Percentiles rank a stretch among this genome's conserved stretches.
phyloP scores from a whole-genome alignment of 768 basidiomycete genomes.

The Filobasidium floriforme region DNA sequence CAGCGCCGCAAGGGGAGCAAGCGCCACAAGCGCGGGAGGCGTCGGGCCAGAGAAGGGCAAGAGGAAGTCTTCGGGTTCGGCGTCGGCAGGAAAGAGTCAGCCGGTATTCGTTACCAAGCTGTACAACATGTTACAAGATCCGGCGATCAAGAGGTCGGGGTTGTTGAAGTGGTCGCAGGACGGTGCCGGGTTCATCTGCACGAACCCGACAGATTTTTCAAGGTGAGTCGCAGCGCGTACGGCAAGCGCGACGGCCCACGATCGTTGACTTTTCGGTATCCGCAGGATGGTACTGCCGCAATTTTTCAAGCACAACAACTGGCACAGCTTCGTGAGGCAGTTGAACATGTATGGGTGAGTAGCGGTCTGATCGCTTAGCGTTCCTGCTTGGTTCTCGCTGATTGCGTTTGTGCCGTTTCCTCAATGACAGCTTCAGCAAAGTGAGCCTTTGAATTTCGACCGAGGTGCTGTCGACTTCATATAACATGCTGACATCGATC shows the following conservation, averaged over 20 bases:
- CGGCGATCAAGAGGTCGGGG: slow-evolving; percentile 35
- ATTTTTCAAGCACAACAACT: slow-evolving; percentile 98
- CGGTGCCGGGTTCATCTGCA: slow-evolving; percentile 41
- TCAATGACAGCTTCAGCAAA: slow-evolving; percentile 30
- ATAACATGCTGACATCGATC: neutral
- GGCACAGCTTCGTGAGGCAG: slow-evolving; percentile 82
- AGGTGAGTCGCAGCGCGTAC: slow-evolving; percentile 33
- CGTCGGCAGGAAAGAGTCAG: slow-evolving; percentile 32
- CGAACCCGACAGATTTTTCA: slow-evolving; percentile 42
- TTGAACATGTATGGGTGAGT: slow-evolving; percentile 84
- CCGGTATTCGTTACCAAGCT: slow-evolving; percentile 44
- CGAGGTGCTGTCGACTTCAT: neutral
- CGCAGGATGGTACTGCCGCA: slow-evolving; percentile 58
- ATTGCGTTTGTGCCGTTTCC: neutral
- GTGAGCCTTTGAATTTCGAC: neutral
- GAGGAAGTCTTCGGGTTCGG: neutral
- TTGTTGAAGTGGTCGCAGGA: slow-evolving; percentile 40
- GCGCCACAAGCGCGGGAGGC: neutral
- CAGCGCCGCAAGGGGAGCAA: neutral
- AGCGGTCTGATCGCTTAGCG: neutral
- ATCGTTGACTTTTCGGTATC: neutral
- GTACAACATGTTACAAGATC: slow-evolving; percentile 43
- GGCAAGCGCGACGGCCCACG: neutral
- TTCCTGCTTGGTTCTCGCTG: neutral
- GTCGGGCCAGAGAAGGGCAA: neutral